These are phyloP conservation scores for Ustilago lituana DNA, from an alignment of 1,284 basidiomycete genomes.

Conservation along the genomic window DNA sequence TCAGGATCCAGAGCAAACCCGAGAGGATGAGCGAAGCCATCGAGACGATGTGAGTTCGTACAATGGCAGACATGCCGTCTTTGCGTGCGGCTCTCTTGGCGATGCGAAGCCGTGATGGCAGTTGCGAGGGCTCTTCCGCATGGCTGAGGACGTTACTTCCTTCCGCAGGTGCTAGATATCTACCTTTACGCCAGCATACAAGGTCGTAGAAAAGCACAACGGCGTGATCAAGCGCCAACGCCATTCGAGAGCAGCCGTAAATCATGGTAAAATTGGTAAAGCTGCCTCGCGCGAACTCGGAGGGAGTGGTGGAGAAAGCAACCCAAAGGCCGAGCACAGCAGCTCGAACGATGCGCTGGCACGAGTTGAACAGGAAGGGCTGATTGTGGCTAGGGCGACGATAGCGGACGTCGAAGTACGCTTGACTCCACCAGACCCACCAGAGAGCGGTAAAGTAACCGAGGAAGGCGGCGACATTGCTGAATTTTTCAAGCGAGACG, in stretches of 20 bases:
- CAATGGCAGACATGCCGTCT: neutral
- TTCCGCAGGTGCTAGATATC: neutral
- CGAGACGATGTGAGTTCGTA: slow-evolving; percentile 21
- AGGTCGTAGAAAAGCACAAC: slow-evolving; percentile 18
- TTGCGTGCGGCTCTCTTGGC: neutral
- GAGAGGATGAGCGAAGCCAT: slow-evolving; percentile 22
- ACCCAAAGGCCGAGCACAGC: slow-evolving; percentile 42
- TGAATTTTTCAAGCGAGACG: slow-evolving; percentile 28
- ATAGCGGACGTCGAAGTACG: slow-evolving; percentile 45
- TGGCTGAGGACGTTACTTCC: neutral
- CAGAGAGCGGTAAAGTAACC: slow-evolving; percentile 44
- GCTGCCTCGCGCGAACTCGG: slow-evolving; percentile 40
- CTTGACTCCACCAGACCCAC: slow-evolving; percentile 51
- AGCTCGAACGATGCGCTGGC: slow-evolving; percentile 32
- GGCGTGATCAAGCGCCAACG: slow-evolving; percentile 21
- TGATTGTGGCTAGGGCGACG: slow-evolving; percentile 17
- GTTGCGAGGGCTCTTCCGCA: neutral
- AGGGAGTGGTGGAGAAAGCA: slow-evolving; percentile 43
- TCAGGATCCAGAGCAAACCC: slow-evolving; percentile 40
- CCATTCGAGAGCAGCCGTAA: slow-evolving; percentile 31
- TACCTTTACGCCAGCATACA: slow-evolving; percentile 4
- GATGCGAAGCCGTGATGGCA: neutral
- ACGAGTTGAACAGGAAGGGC: slow-evolving; percentile 24
- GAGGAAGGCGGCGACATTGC: slow-evolving; percentile 34
- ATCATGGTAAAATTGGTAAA: slow-evolving; percentile 46